These are phyloP conservation scores for Thinopyrum elongatum DNA, from an alignment of 176 grass and related monocot species.

Conservation along the genomic window DNA sequence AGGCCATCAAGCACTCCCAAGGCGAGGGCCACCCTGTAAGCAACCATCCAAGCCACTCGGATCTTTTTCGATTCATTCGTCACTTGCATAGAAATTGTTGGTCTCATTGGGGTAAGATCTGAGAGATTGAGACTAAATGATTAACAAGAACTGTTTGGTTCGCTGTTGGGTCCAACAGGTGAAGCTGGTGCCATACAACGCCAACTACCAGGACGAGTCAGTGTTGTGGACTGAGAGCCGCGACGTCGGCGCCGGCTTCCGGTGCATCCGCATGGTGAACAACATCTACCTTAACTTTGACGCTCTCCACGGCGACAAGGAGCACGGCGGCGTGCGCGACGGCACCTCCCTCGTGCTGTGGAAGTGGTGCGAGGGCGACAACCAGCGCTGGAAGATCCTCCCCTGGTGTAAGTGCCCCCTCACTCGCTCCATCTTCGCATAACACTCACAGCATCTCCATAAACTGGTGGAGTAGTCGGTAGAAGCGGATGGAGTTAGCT, in stretches of 20 bases:
- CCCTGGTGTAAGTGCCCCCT: conserved; percentile 61
- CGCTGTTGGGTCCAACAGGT: conserved; percentile 27
- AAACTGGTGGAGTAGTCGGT: background rate
- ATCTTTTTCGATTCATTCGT: background rate
- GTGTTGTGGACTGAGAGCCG: conserved; percentile 88
- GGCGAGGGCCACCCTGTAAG: conserved; percentile 75
- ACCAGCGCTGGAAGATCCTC: conserved; percentile 93
- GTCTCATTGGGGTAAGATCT: background rate
- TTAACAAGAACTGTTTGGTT: background rate
- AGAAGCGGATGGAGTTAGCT: background rate
- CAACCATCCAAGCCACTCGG: background rate
- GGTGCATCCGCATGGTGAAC: conserved; percentile 96
- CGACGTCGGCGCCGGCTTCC: conserved; percentile 68
- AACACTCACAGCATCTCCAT: background rate
- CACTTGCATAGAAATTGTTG: background rate
- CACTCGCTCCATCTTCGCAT: background rate
- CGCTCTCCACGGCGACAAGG: conserved; percentile 77
- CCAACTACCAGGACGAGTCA: conserved; percentile 76
- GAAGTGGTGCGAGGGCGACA: conserved; percentile 96
- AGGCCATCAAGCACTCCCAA: conserved; percentile 86
- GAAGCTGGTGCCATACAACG: conserved; percentile 74
- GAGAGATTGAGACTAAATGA: background rate
- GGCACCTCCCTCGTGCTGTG: conserved; percentile 81
- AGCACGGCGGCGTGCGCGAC: conserved; percentile 78
- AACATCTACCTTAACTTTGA: conserved; percentile 98